phyloP scores from a whole-genome alignment of 306 rosid species.

The Elaeagnus macrophylla region DNA sequence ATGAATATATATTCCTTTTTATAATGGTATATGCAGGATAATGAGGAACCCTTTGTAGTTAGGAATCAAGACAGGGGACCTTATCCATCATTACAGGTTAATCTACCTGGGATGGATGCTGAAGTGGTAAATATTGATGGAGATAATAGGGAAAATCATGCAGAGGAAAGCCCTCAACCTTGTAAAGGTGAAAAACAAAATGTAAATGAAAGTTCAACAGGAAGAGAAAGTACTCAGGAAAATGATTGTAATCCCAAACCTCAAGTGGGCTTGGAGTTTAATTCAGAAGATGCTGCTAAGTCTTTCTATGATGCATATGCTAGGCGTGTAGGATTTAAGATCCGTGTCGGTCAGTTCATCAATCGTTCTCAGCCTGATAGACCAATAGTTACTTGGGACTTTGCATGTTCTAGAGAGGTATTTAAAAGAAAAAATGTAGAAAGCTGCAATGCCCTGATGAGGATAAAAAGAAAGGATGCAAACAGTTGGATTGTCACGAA shows the following conservation, averaged over 20 bases:
- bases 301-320: conserved; percentile 55
- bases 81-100: conserved; percentile 6
- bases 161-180: conserved; percentile 24
- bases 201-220: conserved; percentile 21
- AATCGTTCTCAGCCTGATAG: conserved; percentile 60
- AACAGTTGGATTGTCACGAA: conserved; percentile 48
- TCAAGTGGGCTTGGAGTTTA: conserved; percentile 56
- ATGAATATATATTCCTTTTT: conserved; percentile 5
- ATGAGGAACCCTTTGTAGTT: conserved; percentile 23
- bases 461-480: conserved; percentile 51
- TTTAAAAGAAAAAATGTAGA: conserved; percentile 54
- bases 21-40: conserved; percentile 18
- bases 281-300: conserved; percentile 60
- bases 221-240: conserved; percentile 31
- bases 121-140: conserved; percentile 37
- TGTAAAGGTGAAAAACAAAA: conserved; percentile 21
- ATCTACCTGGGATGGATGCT: conserved; percentile 33
- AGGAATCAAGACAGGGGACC: conserved; percentile 17
- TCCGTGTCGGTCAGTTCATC: conserved; percentile 61
- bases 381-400: conserved; percentile 66
- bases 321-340: conserved; percentile 45
- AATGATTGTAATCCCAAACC: conserved; percentile 42
- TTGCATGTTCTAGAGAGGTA: conserved; percentile 63
- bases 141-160: conserved; percentile 24
- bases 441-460: conserved; percentile 71